Evolutionary conservation across 768 basidiomycete species (phyloP), one percentile per base, ranked within the genome.

Genomic region (Paxillus ammoniavirescens): DNA sequence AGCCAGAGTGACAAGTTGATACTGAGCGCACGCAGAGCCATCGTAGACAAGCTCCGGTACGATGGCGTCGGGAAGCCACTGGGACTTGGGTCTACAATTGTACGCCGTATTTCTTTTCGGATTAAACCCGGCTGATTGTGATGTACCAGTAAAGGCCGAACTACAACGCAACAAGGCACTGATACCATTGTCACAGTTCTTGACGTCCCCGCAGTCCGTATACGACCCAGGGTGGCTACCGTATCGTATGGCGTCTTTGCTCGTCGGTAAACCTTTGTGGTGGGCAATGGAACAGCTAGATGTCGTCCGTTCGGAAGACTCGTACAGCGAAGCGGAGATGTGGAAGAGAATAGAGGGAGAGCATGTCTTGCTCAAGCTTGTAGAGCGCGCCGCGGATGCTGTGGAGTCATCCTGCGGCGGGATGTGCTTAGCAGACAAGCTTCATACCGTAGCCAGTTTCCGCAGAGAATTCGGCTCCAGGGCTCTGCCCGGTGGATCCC

Each of bases 261-360:
- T 93, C 8, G 77, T 93, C 7, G 89, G 85, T 7, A 84, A 82
- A 61, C 91, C 92, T 3, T 72, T 94, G 2, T 91, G 87, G 88
- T 94, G 92, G 92, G 84, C 87, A 3, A 78, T 94, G 52, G 84
- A 87, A 56, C 89, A 90, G 57, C 73, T 86, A n/a, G 86, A 83
- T 23, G 71, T 93, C 4, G 81, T 89, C 7, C 82, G 81, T 17
- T 64, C 72, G 3, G 87, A 89, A 44, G 86, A 87, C 23, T 72
- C 69, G 30, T 72, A 76, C 23, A 72, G 72, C 37, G 75, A 78
- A 37, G 61, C 63, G 7, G 73, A 77, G 50, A 68, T 73, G 51
- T 83, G 82, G 86, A 73, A 79, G 69, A 56, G 67, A 57, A 57
- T 87, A 68, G 83, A 82, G 76, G 91, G 89, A 8, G 83, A 87